These are phyloP conservation scores for Colletotrichum sojae DNA, from an alignment of 2,329 filamentous ascomycete species.

Conservation along the genomic window DNA sequence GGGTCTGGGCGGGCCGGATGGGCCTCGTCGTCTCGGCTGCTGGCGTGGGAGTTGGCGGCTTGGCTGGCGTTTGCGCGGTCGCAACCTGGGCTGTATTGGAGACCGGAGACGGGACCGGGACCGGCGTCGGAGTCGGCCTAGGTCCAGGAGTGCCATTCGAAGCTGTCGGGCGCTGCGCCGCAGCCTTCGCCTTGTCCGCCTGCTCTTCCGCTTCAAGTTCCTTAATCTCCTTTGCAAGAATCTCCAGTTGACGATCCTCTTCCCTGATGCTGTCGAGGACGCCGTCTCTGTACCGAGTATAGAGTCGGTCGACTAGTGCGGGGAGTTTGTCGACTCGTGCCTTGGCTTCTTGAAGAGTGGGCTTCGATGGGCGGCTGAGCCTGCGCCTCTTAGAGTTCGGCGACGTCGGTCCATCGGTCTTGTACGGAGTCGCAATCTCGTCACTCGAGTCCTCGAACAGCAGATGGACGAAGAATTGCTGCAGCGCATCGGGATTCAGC, in stretches of 20 bases:
- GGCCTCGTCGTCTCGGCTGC: slow-evolving; percentile 20
- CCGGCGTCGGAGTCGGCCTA: slow-evolving; percentile 30
- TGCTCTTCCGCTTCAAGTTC: slow-evolving; percentile 70
- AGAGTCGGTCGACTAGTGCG: slow-evolving; percentile 79
- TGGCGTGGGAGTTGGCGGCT: slow-evolving; percentile 25
- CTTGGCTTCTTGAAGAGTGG: slow-evolving; percentile 76
- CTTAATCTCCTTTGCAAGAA: slow-evolving; percentile 76
- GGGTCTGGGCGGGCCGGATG: slow-evolving; percentile 43
- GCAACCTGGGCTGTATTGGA: slow-evolving; percentile 7
- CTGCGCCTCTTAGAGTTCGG: slow-evolving; percentile 82
- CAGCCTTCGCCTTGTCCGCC: slow-evolving; percentile 39
- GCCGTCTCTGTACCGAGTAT: slow-evolving; percentile 79
- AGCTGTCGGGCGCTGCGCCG: slow-evolving; percentile 15
- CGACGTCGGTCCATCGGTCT: slow-evolving; percentile 53
- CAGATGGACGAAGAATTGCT: slow-evolving; percentile 82
- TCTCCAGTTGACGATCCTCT: slow-evolving; percentile 78
- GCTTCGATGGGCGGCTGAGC: slow-evolving; percentile 73
- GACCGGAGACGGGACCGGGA: slow-evolving; percentile 22
- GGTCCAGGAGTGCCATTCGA: slow-evolving; percentile 7
- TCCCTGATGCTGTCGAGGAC: slow-evolving; percentile 79
- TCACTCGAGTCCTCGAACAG: slow-evolving; percentile 79
- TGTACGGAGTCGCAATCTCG: slow-evolving; percentile 59
- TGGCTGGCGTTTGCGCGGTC: slow-evolving; percentile 19
- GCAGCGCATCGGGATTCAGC: slow-evolving; percentile 82
- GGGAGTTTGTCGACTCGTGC: slow-evolving; percentile 79